These are phyloP conservation scores for Linderniella brevidens DNA, from an alignment of 257 asterid genomes.

Conservation along the genomic window DNA sequence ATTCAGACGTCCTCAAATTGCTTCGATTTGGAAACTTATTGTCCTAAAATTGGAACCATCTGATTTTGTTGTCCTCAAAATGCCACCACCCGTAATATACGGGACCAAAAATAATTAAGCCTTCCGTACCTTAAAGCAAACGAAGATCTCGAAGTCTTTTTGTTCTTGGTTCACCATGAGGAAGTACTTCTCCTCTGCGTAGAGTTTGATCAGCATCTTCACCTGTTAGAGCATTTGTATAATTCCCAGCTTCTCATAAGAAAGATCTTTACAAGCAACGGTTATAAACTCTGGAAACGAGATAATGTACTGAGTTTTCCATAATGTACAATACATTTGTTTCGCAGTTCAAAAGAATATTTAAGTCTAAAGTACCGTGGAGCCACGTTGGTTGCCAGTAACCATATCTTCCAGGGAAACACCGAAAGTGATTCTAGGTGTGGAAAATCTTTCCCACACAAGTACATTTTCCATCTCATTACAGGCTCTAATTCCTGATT, in stretches of 20 bases:
- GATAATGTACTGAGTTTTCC: background rate
- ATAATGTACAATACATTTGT: no score
- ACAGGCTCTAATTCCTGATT: slow-evolving; percentile 58
- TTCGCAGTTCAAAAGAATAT: no score
- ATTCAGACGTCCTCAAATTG: no score
- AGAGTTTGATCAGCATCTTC: slow-evolving; percentile 36
- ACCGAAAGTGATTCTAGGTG: slow-evolving; percentile 60
- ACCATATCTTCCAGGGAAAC: slow-evolving; percentile 64
- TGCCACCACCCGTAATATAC: no score
- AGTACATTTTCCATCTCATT: slow-evolving; percentile 70
- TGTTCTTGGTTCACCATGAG: slow-evolving; percentile 38
- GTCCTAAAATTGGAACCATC: no score
- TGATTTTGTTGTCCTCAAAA: no score
- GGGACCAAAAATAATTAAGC: slow-evolving; percentile 1
- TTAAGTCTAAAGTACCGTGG: slow-evolving; percentile 26
- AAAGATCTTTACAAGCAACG: no score
- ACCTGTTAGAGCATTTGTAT: slow-evolving; percentile 33
- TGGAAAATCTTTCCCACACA: slow-evolving; percentile 56
- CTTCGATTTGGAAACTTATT: no score
- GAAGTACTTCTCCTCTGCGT: slow-evolving; percentile 48
- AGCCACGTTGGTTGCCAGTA: slow-evolving; percentile 32
- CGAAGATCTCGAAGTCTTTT: slow-evolving; percentile 40
- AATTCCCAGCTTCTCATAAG: no score
- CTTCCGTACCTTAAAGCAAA: slow-evolving; percentile 63
- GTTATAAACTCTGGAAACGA: no score